Conservation (phyloP, 306 rosid species). For the Ormosia semicastrata region DNA sequence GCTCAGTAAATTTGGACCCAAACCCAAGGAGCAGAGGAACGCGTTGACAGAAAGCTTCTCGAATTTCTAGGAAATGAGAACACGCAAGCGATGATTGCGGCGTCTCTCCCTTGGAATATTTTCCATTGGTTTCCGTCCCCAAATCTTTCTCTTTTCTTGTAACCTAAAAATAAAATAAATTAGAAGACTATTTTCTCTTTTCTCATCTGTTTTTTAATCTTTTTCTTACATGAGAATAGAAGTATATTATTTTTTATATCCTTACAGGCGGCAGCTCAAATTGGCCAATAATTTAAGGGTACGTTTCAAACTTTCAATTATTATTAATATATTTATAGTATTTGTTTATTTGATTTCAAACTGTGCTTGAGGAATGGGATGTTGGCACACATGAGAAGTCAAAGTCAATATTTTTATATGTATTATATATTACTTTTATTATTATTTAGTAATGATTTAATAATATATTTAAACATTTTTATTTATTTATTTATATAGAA, state of each 20-base stretch:
- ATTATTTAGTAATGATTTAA: not conserved
- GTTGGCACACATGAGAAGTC: conserved; percentile 48
- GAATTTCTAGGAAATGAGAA: conserved; percentile 16
- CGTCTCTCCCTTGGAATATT: conserved; percentile 29
- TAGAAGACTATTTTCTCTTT: not conserved
- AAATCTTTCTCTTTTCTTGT: conserved; percentile 9
- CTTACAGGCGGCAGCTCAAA: not conserved
- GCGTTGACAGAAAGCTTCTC: conserved; percentile 18
- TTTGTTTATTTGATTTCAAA: not conserved
- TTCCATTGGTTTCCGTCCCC: not conserved
- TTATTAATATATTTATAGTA: not conserved
- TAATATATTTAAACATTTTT: not conserved
- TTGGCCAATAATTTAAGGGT: not conserved
- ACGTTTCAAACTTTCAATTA: not conserved
- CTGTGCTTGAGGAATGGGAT: conserved; percentile 18
- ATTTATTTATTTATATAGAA: not conserved
- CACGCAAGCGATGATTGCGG: conserved; percentile 39
- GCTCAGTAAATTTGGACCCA: not conserved
- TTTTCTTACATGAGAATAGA: not conserved
- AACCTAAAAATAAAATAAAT: not conserved
- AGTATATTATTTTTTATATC: too few relatives aligned
- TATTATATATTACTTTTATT: not conserved
- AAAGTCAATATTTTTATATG: conserved; percentile 47
- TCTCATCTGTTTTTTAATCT: not conserved
- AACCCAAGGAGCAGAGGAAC: not conserved